These are phyloP conservation scores for Metschnikowia continentalis DNA, from an alignment of 805 yeast species.

Conservation along the genomic window DNA sequence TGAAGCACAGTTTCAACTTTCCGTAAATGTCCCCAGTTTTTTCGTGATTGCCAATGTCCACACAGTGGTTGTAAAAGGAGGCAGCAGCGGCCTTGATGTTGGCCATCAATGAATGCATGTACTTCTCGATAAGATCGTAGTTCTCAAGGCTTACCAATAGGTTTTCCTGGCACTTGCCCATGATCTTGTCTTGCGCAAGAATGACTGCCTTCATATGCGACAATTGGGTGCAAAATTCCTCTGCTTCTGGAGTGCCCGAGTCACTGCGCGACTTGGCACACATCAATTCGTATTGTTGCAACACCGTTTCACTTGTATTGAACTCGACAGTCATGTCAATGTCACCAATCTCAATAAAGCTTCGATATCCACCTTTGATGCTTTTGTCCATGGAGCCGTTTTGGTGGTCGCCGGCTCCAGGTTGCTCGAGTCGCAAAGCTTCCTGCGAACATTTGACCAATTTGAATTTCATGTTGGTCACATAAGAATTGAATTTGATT, in stretches of 20 bases:
- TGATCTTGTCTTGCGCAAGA: constrained; percentile 1
- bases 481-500: not conserved
- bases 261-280: not conserved
- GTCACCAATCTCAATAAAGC: not conserved
- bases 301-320: not conserved
- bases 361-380: not conserved
- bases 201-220: not conserved
- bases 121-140: not conserved
- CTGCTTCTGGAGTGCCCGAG: not conserved
- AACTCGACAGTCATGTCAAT: constrained; percentile 1
- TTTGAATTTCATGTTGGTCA: not conserved
- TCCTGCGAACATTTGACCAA: not conserved
- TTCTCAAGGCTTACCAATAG: not conserved
- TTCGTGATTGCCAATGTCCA: not conserved
- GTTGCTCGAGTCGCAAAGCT: not conserved
- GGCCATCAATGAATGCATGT: constrained; percentile 1
- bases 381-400: not conserved
- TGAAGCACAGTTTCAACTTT: not conserved
- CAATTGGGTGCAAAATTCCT: constrained; percentile 1
- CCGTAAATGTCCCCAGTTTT: not conserved
- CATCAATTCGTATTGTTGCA: constrained; percentile 2
- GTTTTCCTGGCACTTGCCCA: not conserved
- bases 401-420: not conserved
- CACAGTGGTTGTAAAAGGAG: not conserved
- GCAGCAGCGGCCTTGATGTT: not conserved